A percentile compares a stretch with the other conserved stretches of the same genome.
phyloP scores from a whole-genome alignment of 2,329 filamentous ascomycete species.

The Corinectria fuckeliana region DNA sequence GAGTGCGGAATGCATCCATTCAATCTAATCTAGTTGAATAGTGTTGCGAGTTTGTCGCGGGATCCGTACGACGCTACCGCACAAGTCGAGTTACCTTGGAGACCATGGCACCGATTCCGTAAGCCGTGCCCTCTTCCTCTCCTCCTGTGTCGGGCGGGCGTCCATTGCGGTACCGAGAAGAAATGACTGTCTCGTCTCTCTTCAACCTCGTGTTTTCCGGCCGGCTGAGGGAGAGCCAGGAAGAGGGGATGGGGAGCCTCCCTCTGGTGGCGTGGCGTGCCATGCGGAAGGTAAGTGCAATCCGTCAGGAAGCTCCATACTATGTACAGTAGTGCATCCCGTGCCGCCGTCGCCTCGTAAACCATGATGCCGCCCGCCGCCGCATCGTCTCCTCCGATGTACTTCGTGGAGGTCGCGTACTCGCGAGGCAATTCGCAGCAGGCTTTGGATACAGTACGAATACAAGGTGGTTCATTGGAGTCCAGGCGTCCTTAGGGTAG shows the following conservation, averaged over 20 bases:
- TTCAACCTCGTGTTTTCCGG: slow-evolving; percentile 17
- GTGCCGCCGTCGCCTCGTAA: slow-evolving; percentile 34
- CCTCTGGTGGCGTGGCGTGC: slow-evolving; percentile 28
- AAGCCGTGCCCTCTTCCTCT: neutral
- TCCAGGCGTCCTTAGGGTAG: neutral
- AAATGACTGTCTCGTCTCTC: slow-evolving; percentile 18
- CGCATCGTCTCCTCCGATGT: slow-evolving; percentile 35
- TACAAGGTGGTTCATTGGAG: slow-evolving; percentile 29
- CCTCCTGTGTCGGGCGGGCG: neutral
- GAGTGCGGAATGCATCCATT: slow-evolving; percentile 11
- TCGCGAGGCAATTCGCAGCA: neutral
- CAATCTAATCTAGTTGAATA: no score
- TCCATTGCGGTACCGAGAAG: slow-evolving; percentile 1
- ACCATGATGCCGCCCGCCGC: slow-evolving; percentile 33
- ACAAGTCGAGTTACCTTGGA: slow-evolving; percentile 6
- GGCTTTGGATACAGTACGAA: slow-evolving; percentile 24
- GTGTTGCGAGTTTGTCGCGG: no score
- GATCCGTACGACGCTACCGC: slow-evolving; percentile 4
- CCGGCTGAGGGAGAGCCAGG: slow-evolving; percentile 17
- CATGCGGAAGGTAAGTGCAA: slow-evolving; percentile 28
- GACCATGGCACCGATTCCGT: neutral
- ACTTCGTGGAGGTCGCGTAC: slow-evolving; percentile 2
- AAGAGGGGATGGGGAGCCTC: slow-evolving; percentile 14
- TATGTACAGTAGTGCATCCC: slow-evolving; percentile 26
- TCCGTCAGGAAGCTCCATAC: slow-evolving; percentile 26